These are phyloP conservation scores for Pythium sukuiense DNA, from an alignment of 352 stramenopile species.

Conservation along the genomic window DNA sequence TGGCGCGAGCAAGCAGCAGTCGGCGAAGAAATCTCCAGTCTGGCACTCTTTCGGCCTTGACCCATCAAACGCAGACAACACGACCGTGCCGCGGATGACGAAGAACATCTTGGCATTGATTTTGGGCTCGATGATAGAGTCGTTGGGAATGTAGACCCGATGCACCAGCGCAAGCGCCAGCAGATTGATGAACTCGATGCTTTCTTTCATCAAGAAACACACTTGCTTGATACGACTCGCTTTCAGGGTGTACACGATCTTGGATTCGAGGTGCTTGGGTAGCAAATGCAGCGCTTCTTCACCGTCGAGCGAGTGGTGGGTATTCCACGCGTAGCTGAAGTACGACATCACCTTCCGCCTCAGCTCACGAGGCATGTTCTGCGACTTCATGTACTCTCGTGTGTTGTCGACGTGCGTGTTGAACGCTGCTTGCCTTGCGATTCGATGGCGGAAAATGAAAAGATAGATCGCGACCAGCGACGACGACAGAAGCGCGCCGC, in stretches of 20 bases:
- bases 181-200: constrained; percentile 67
- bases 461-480: constrained; percentile 64
- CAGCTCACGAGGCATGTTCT: constrained; percentile 54
- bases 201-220: constrained; percentile 71
- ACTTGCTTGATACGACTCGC: constrained; percentile 64
- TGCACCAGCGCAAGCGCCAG: constrained; percentile 47
- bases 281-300: constrained; percentile 58
- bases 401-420: constrained; percentile 66
- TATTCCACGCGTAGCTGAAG: constrained; percentile 67
- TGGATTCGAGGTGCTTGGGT: constrained; percentile 66
- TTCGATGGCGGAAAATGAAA: constrained; percentile 74
- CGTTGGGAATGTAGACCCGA: constrained; percentile 54
- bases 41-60: constrained; percentile 54
- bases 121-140: constrained; percentile 71
- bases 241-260: constrained; percentile 62
- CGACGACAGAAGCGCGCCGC: constrained; percentile 53
- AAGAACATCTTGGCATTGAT: constrained; percentile 81
- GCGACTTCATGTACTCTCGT: constrained; percentile 67
- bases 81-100: constrained; percentile 55
- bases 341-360: constrained; percentile 57
- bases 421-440: constrained; percentile 48
- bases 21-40: constrained; percentile 67
- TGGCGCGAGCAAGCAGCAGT: constrained; percentile 52
- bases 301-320: constrained; percentile 59
- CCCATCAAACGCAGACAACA: constrained; percentile 50